Evolutionary conservation across 1,284 basidiomycete genomes (phyloP), one percentile per base, ranked within the genome.

Genomic region (Porphyrellus sp.): DNA sequence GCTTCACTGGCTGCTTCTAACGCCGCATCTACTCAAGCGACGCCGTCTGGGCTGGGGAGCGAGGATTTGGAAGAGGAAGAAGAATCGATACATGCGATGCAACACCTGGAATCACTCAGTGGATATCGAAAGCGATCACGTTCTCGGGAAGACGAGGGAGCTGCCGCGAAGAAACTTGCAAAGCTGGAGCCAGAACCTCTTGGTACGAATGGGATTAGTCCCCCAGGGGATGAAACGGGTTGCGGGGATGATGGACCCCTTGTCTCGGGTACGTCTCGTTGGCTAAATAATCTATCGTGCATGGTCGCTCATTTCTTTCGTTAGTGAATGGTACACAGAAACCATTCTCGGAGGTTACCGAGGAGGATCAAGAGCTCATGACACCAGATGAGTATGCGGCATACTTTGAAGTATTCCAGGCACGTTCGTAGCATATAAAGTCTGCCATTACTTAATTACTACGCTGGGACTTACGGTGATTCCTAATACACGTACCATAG

Each of bases 361-460:
- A 91, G 62, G 89, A 89, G 59, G 84, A 91, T 61, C 86, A 91
- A 60, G 88, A 90, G 46, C 65, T 84, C 62, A 91, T 91, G 89
- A 89, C 87, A 11, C 83, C 87, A 8, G 89, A 91, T 49, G 89
- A 91, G 68, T 91, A 91, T 63, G 82, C 82, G n/a, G 78, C 81
- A 24, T 91, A 82, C 72, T 90, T 85, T 63, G 82, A 87, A 60
- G 74, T 88, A 46, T 71, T 82, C 60, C 77, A 79, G 65, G 69
- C 74, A 42, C 71, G 41, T 35, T 62, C 64, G 41, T 70, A 65
- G 53, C 24, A 49, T 31, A 27, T 46, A 45, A 31, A 33, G 23
- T 21, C 6, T 42, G 30, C 24, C 30, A 21, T 33, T 25, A 40
- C 46, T 5, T 50, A 51, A 49, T 38, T 54, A 46, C 46, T 61